phyloP scores from a whole-genome alignment of 306 rosid species.

The Rosa rugosa region DNA sequence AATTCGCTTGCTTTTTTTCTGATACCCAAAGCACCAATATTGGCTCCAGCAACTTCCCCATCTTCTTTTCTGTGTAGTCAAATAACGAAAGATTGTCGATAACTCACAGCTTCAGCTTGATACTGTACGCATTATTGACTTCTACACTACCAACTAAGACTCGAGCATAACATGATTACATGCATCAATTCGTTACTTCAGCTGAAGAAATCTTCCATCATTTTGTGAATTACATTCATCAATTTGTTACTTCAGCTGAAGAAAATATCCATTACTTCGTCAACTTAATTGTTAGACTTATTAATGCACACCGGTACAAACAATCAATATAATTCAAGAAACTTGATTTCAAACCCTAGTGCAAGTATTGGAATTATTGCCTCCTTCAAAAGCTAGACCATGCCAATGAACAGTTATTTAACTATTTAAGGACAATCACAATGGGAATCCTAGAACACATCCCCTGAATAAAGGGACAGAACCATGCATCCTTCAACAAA shows the following conservation, averaged over 20 bases:
- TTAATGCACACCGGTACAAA: slow-evolving; percentile 1
- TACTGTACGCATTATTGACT: slow-evolving; percentile 2
- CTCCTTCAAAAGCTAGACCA: not conserved
- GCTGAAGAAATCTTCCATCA: not conserved
- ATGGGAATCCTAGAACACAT: not conserved
- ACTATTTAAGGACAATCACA: not conserved
- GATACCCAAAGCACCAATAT: slow-evolving; percentile 85
- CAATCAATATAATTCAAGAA: not conserved
- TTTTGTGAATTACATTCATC: not conserved
- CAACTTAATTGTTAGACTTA: too few species aligned
- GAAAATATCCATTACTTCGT: too few species aligned
- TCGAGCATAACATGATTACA: not conserved
- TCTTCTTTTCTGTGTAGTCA: slow-evolving; percentile 82
- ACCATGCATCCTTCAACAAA: slow-evolving; percentile 3
- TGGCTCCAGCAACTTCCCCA: slow-evolving; percentile 93
- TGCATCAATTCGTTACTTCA: not conserved
- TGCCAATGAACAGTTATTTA: not conserved
- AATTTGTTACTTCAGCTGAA: not conserved
- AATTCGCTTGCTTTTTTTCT: slow-evolving; percentile 75
- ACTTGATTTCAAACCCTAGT: not conserved
- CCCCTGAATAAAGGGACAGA: not conserved
- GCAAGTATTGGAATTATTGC: not conserved
- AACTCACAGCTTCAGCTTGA: slow-evolving; percentile 13
- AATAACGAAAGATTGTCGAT: slow-evolving; percentile 25
- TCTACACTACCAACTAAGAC: slow-evolving; percentile 7